Percentiles rank a stretch among this genome's conserved stretches.
These are phyloP conservation scores for Clonostachys byssicola DNA, from an alignment of 2,329 filamentous ascomycete genomes.

Conservation along the genomic window DNA sequence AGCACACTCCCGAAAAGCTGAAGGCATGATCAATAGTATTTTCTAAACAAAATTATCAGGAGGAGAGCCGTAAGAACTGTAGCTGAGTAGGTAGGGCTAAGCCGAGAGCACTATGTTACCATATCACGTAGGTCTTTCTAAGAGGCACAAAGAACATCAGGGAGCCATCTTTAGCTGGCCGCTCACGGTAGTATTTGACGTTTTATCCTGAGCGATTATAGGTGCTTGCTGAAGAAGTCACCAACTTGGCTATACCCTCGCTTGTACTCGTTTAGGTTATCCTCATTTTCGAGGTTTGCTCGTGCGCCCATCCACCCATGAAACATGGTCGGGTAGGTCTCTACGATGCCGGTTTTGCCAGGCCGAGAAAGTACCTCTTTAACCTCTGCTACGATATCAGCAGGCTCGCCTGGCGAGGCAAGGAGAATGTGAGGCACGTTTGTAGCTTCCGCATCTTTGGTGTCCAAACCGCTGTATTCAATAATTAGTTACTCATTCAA, in stretches of 20 bases:
- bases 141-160: no score
- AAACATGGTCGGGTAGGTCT: conserved; percentile 43
- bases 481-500: background rate
- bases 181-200: no score
- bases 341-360: conserved; percentile 33
- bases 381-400: conserved; percentile 35
- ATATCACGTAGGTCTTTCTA: no score
- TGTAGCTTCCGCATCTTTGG: conserved; percentile 34
- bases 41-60: no score
- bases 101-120: no score
- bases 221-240: conserved; percentile 35
- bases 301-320: conserved; percentile 59
- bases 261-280: conserved; percentile 40
- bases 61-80: no score
- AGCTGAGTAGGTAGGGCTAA: no score
- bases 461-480: conserved; percentile 21
- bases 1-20: no score
- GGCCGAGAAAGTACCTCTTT: conserved; percentile 26
- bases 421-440: conserved; percentile 43
- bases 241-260: conserved; percentile 41
- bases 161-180: no score
- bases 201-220: conserved; percentile 11
- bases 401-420: conserved; percentile 43
- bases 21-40: no score
- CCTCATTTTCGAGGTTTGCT: conserved; percentile 36